phyloP scores from a whole-genome alignment of 1,139 yeast genomes.

The Suhomyces maxii region DNA sequence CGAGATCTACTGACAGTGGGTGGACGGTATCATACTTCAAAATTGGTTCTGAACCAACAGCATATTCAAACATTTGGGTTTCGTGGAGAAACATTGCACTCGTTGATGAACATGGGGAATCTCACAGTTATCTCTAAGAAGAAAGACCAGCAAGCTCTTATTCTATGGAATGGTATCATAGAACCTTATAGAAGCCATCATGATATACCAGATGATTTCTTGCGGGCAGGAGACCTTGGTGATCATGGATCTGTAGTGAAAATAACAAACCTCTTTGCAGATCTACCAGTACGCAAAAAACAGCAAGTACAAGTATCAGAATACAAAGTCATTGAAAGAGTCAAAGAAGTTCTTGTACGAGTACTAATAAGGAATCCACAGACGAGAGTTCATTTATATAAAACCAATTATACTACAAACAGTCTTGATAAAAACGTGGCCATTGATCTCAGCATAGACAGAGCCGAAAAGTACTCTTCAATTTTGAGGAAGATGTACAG shows the following conservation, averaged over 20 bases:
- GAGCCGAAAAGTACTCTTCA: conserved; percentile 20
- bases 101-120: conserved; percentile 44
- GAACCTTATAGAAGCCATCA: neutral
- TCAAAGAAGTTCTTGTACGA: neutral
- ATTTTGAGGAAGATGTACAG: conserved; percentile 23
- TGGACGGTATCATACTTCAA: conserved; percentile 72
- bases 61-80: conserved; percentile 69
- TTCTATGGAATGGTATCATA: conserved; percentile 1
- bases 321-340: conserved; percentile 24
- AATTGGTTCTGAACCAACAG: conserved; percentile 53
- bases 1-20: conserved; percentile 62
- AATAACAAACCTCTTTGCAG: conserved; percentile 50
- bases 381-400: neutral
- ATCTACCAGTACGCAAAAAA: conserved; percentile 57
- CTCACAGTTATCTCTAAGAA: conserved; percentile 35
- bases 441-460: neutral
- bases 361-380: neutral
- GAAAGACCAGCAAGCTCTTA: neutral
- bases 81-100: conserved; percentile 75
- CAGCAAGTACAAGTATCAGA: conserved; percentile 24
- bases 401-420: neutral
- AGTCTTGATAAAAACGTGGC: neutral
- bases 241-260: conserved; percentile 53
- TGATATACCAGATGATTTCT: neutral
- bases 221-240: neutral